Conservation (phyloP, 768 basidiomycete species). For the Omphalotus guepiniiformis region DNA sequence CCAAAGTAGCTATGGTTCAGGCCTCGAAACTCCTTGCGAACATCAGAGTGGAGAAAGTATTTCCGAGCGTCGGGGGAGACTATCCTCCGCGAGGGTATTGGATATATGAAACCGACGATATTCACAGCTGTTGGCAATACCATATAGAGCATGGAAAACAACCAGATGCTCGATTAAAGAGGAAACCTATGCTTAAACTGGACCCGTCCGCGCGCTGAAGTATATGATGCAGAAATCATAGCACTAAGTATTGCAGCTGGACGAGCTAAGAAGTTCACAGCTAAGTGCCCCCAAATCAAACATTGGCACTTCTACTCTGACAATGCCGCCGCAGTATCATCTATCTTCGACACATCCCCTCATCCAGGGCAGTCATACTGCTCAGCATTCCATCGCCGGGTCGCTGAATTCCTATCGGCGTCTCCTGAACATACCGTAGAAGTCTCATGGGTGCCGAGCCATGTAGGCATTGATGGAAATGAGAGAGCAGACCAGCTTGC, state of each 20-base stretch:
- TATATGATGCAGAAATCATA: background rate
- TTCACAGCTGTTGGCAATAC: no score
- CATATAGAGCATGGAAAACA: no score
- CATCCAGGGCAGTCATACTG: background rate
- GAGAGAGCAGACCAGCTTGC: background rate
- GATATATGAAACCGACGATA: no score
- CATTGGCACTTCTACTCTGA: background rate
- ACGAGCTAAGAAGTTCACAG: background rate
- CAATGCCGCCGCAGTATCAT: background rate
- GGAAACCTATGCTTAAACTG: no score
- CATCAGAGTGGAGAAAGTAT: no score
- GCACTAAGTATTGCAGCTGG: background rate
- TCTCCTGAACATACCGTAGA: background rate
- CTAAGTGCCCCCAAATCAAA: background rate
- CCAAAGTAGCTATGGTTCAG: no score
- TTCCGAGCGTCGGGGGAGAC: no score
- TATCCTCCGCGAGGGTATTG: no score
- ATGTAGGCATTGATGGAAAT: background rate
- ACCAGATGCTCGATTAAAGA: no score
- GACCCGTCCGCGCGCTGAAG: no score
- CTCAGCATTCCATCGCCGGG: background rate
- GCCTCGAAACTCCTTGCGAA: no score
- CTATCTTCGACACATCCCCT: background rate
- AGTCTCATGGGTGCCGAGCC: slow-evolving; percentile 1
- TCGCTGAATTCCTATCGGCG: background rate